Base-by-base conservation (phyloP, 1,139 yeast genomes). In the Pneumocystis carinii region DNA sequence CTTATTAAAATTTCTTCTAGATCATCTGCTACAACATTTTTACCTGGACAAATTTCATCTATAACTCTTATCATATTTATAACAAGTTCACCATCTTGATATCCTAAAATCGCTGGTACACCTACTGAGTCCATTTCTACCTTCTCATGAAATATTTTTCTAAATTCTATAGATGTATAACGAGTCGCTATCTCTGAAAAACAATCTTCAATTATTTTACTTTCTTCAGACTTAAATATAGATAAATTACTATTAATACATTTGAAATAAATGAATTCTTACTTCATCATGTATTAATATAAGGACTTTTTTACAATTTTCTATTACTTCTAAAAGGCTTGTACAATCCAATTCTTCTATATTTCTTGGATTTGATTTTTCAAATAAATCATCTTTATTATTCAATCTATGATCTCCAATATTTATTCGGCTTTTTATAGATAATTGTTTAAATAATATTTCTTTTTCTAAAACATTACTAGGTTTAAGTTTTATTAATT, bases 31-130 rank as follows among this genome's bases (percentile, higher is more conserved):
- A 35, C 24, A 5, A 65, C 6, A 27, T 53, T 37, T 38, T 63
- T 36, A 5, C 42, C 60, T 10, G 64, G 39, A 5, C 61, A 58
- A n/a, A 63, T 24, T 59, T 65, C 66, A 37, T 64, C 67, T 29
- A 59, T 42, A 42, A 63, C 66, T 19, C 65, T 60, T 42, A 65
- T 62, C 55, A 61, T 24, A n/a, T 59, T 65, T 24, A 61, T 64
- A 17, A 56, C 42, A 41, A 65, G 60, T 14, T 63, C 48, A 14
- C 66, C 67, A n/a, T 64, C 29, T 15, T 29, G 17, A 42, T 65
- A 65, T 17, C 55, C 64, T 37, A 65, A 60, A 19, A 65, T 19
- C 19, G 67, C 63, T n/a, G 67, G 67, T 17, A 65, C 59, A 10
- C 64, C 62, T 19, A 59, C 61, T 35, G 27, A 29, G 56, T 65